Base-by-base conservation (phyloP, 768 basidiomycete species). In the Trametopsis cervina region DNA sequence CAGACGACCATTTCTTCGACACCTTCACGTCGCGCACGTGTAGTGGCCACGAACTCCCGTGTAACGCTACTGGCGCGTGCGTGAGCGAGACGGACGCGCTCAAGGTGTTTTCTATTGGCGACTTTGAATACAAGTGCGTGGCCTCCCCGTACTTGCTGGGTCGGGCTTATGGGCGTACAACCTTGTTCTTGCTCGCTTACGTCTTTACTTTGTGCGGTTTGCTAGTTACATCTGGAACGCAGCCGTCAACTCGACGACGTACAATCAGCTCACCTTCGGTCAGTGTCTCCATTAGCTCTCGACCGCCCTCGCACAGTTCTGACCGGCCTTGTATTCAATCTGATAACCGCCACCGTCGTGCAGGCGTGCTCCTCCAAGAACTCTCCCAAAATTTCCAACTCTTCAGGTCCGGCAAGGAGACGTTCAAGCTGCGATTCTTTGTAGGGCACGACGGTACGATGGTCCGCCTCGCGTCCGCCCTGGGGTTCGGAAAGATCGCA, bases 1-100 rank as follows among this genome's bases (percentile, higher is more conserved):
- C 49, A 72, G 71, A 73, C 51, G 71, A 76, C 47, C 75, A 75
- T 48, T 76, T 69, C 62, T 76, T 76, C 55, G 75, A 76, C 54
- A 71, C 70, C n/a, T 73, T 76, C 57, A 69, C 63, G 15, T 72
- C 75, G 3, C 60, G 75, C 40, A 74, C 71, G 1, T 76, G 74
- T 51, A 58, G 72, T 46, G 69, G 67, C 1, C 71, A 72, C 46
- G 58, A 67, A 0, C 58, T 76, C 12, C 74, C 74, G 0, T 76
- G 74, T 50, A 76, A 74, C 47, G 47, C 60, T 12, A 52, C 61
- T 9, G 69, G 71, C 3, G 57, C 56, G 0, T 76, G 74, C 49
- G 66, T 77, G 21, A 63, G 68, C 2, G 61, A 65, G 20, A 64
- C 62, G 22, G 74, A 76, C 41, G 64, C 61, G 6, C 57, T 57